Evolutionary conservation across 495 filamentous ascomycete species (phyloP).

Genomic region (Xylaria cubensis): DNA sequence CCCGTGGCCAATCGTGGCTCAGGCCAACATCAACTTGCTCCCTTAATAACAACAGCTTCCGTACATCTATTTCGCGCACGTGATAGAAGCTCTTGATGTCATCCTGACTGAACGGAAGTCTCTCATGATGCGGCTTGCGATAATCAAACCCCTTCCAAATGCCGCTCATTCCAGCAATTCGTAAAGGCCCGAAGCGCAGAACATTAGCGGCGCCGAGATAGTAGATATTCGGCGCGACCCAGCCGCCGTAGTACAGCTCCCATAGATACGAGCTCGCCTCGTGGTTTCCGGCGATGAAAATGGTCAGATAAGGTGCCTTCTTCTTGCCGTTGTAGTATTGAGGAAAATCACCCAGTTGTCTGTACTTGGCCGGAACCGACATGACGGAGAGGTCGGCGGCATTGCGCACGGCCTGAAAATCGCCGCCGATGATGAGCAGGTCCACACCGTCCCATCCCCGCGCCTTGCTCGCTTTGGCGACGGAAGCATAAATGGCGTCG

Average conservation of each 20-base stretch:
- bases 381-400: slow-evolving; percentile 83
- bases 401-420: slow-evolving; percentile 94
- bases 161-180: slow-evolving; percentile 89
- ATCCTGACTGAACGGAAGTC: slow-evolving; percentile 78
- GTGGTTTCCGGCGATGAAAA: slow-evolving; percentile 95
- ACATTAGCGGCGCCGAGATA: slow-evolving; percentile 93
- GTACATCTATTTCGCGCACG: slow-evolving; percentile 84
- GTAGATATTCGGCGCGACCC: slow-evolving; percentile 96
- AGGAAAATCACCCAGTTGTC: slow-evolving; percentile 85
- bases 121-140: slow-evolving; percentile 77
- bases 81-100: slow-evolving; percentile 86
- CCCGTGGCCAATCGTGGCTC: slow-evolving; percentile 93
- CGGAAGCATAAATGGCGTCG: slow-evolving; percentile 84
- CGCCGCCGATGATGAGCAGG: slow-evolving; percentile 85
- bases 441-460: slow-evolving; percentile 81
- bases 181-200: slow-evolving; percentile 77
- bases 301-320: slow-evolving; percentile 82
- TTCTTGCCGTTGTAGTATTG: slow-evolving; percentile 85
- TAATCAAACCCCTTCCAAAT: slow-evolving; percentile 94
- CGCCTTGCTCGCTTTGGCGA: slow-evolving; percentile 64
- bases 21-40: slow-evolving; percentile 87
- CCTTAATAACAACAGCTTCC: slow-evolving; percentile 84
- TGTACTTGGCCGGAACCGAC: slow-evolving; percentile 84
- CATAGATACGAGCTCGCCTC: slow-evolving; percentile 86
- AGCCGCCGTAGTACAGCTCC: slow-evolving; percentile 95